These are phyloP conservation scores for Trichoderma sp. DNA, from an alignment of 2,329 filamentous ascomycete species.

Conservation along the genomic window DNA sequence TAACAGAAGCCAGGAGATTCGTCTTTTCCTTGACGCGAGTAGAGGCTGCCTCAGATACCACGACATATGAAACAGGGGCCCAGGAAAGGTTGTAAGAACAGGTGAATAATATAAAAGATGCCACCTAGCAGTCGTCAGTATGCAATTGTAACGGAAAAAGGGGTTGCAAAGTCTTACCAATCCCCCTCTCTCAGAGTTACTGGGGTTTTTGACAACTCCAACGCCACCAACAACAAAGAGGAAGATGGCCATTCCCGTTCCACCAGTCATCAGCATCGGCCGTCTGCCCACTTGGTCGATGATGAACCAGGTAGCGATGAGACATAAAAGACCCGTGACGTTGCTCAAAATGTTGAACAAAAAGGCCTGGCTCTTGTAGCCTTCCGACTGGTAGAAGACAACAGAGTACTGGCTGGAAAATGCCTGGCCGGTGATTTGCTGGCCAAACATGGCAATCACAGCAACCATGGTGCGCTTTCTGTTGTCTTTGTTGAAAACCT, in stretches of 20 bases:
- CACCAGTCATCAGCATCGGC: conserved; percentile 33
- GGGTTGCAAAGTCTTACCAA: neutral
- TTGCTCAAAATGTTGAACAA: conserved; percentile 32
- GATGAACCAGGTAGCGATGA: conserved; percentile 32
- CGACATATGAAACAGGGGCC: conserved; percentile 35
- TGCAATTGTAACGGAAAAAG: neutral
- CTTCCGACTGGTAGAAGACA: conserved; percentile 36
- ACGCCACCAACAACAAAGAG: conserved; percentile 32
- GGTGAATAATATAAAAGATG: conserved; percentile 33
- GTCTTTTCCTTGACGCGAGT: conserved; percentile 37
- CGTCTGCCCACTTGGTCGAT: conserved; percentile 33
- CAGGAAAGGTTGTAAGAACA: conserved; percentile 34
- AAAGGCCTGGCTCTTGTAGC: conserved; percentile 32
- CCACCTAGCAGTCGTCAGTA: conserved; percentile 28
- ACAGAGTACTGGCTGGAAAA: conserved; percentile 36
- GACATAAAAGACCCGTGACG: conserved; percentile 25
- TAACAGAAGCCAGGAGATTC: conserved; percentile 33
- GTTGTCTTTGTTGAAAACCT: conserved; percentile 32
- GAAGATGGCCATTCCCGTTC: conserved; percentile 31
- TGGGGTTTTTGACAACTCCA: conserved; percentile 25
- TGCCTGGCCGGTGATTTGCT: conserved; percentile 39
- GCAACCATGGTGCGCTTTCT: conserved; percentile 32
- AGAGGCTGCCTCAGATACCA: conserved; percentile 33
- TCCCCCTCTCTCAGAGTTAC: conserved; percentile 19
- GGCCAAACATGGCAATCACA: conserved; percentile 36